Evolutionary conservation across 768 basidiomycete species (phyloP).

Genomic region (Agrocybe praecox): DNA sequence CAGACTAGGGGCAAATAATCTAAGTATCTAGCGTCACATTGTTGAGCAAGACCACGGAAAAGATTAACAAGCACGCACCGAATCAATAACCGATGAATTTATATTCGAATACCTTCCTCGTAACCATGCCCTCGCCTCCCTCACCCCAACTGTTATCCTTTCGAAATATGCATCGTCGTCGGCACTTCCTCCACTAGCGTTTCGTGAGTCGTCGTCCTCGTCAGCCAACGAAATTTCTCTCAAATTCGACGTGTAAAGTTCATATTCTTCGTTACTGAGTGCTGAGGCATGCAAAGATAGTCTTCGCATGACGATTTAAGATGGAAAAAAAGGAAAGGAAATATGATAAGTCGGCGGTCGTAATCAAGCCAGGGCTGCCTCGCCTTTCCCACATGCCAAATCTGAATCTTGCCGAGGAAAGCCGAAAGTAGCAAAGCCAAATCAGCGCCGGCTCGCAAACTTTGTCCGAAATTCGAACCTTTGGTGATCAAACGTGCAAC

Average conservation of each 20-base stretch:
- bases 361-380: background rate
- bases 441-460: background rate
- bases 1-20: slow-evolving; percentile 60
- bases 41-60: background rate
- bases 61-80: slow-evolving; percentile 39
- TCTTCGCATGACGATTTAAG: slow-evolving; percentile 49
- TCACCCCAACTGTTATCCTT: slow-evolving; percentile 50
- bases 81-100: slow-evolving; percentile 54
- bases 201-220: slow-evolving; percentile 25
- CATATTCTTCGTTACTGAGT: slow-evolving; percentile 73
- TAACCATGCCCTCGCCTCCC: slow-evolving; percentile 78
- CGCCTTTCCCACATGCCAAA: background rate
- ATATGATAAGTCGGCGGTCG: background rate
- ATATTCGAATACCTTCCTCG: slow-evolving; percentile 68
- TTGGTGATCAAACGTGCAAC: too few species aligned
- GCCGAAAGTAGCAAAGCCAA: background rate
- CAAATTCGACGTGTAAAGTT: slow-evolving; percentile 63
- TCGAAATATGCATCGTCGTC: slow-evolving; percentile 56
- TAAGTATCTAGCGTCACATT: slow-evolving; percentile 54
- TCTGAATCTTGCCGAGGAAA: background rate
- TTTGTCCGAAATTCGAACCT: too few species aligned
- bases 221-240: slow-evolving; percentile 47
- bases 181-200: slow-evolving; percentile 1
- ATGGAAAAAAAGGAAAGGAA: background rate
- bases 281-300: slow-evolving; percentile 75